Base-by-base conservation (phyloP, 352 stramenopile species). In the Thraustochytrium striatum region DNA sequence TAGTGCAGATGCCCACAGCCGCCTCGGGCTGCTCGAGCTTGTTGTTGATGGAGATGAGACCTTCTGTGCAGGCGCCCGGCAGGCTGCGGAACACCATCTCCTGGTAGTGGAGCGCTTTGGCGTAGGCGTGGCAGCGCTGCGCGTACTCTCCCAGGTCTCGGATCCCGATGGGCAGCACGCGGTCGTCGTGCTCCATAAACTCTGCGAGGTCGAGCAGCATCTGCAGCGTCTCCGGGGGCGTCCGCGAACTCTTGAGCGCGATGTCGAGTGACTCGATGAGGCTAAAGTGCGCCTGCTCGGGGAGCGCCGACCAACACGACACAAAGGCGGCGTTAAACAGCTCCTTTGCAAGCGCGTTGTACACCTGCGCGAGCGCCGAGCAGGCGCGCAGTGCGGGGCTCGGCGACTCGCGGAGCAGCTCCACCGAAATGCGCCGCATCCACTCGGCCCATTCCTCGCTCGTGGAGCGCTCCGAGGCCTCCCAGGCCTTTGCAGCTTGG, bases 141-240 rank as follows among this genome's bases (percentile, higher is more conserved):
- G 96, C 96, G 5, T 98, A 85, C 69, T 98, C 91, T 3, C 94
- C 95, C 2, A 99, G 85, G 47, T 97, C 90, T 2, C 91, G 88
- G 72, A 81, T 83, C 38, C 57, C 89, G 61, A 99, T 99, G 1
- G 95, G 94, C 61, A 99, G 86, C 5, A 89, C 88, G 81, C 96
- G 90, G 44, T 97, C 93, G 78, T 98, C 94, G 70, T 98, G 93
- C 83, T 99, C 96, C 93, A 99, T 98, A 80, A 99, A 99, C 87
- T 99, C 96, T 3, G 93, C 94, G 7, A 99, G 85, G 83, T 98
- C 98, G 7, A 99, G 83, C 32, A 99, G 85, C 36, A 91, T 91
- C 79, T 98, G 94, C 35, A 99, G 79, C 68, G 98, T 98, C 83
- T 99, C 95, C 19, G 95, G 92, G 0, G 95, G 96, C 52, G 86